Evolutionary conservation across 2,329 filamentous ascomycete genomes (phyloP).

Genomic region (Cytospora piceicola): DNA sequence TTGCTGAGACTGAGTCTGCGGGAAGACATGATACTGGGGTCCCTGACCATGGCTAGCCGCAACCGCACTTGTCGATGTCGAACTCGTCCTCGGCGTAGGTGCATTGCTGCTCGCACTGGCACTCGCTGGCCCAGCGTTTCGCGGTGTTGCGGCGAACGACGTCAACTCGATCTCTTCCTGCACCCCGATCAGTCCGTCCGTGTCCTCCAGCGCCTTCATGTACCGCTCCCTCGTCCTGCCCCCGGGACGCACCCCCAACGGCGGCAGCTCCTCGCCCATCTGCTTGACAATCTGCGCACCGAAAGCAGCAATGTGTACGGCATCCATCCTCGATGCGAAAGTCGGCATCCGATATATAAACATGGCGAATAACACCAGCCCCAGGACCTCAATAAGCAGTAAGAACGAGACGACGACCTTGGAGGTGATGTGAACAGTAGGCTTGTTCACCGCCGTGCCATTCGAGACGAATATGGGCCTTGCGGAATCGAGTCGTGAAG

Average conservation of each 20-base stretch:
- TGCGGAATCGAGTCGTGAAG: conserved; percentile 10
- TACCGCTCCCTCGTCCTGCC: conserved; percentile 16
- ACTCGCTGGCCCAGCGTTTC: background rate
- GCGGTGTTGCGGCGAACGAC: background rate
- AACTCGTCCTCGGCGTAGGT: conserved; percentile 6
- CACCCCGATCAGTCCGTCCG: conserved; percentile 11
- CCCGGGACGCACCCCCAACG: conserved; percentile 1
- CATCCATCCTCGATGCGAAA: conserved; percentile 13
- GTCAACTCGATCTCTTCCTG: conserved; percentile 20
- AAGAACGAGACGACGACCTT: conserved; percentile 15
- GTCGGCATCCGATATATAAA: conserved; percentile 19
- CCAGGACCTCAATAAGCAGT: background rate
- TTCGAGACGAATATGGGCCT: conserved; percentile 16
- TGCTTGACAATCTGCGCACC: conserved; percentile 9
- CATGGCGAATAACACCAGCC: conserved; percentile 1
- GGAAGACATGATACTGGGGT: background rate
- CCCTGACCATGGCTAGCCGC: background rate
- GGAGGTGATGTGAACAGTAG: conserved; percentile 3
- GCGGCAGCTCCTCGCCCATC: conserved; percentile 5
- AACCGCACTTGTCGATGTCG: conserved; percentile 5
- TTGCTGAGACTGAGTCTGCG: background rate
- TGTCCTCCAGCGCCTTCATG: conserved; percentile 11
- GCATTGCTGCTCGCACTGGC: background rate
- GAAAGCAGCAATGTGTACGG: conserved; percentile 12
- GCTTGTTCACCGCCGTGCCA: conserved; percentile 2